Conservation (phyloP, 306 rosid genomes). For the Fagus sylvatica region DNA sequence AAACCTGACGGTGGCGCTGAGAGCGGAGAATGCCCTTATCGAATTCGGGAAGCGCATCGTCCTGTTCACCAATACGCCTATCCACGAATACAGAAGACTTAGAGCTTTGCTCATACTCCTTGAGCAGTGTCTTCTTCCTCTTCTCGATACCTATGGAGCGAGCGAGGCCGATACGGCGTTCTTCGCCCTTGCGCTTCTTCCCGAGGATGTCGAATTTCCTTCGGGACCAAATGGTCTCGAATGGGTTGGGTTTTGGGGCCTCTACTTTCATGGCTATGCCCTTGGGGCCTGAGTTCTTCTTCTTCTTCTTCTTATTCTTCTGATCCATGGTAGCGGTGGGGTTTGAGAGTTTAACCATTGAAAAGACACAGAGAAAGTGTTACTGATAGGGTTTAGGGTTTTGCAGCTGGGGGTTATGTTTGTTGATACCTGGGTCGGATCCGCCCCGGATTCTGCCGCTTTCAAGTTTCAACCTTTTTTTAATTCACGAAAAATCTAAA, state of each 20-base stretch:
- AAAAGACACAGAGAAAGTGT: neutral
- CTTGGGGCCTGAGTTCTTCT: slow-evolving; percentile 50
- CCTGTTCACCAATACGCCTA: slow-evolving; percentile 75
- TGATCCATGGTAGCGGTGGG: slow-evolving; percentile 10
- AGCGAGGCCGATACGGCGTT: slow-evolving; percentile 66
- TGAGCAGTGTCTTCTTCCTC: slow-evolving; percentile 81
- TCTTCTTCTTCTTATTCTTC: slow-evolving; percentile 44
- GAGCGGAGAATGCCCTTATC: slow-evolving; percentile 82
- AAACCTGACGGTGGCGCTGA: slow-evolving; percentile 79
- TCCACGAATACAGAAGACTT: slow-evolving; percentile 69
- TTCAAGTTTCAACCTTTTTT: too few species aligned
- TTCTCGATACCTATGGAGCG: slow-evolving; percentile 76
- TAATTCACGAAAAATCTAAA: too few species aligned
- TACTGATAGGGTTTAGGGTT: slow-evolving; percentile 23
- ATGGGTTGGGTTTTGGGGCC: slow-evolving; percentile 51
- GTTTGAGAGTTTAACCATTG: slow-evolving; percentile 33
- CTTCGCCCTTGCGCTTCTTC: slow-evolving; percentile 82
- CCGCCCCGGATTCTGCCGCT: too few species aligned
- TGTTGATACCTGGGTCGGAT: too few species aligned
- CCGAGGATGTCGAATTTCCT: slow-evolving; percentile 80
- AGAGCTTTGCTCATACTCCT: slow-evolving; percentile 68
- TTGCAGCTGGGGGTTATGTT: neutral
- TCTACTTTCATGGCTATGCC: slow-evolving; percentile 65
- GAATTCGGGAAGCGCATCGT: slow-evolving; percentile 69
- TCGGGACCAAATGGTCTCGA: slow-evolving; percentile 78